Percentiles rank a stretch among this genome's conserved stretches.
Evolutionary conservation across 192 early-diverging fungal species (phyloP).

Genomic region (Haplosporangium gracile): DNA sequence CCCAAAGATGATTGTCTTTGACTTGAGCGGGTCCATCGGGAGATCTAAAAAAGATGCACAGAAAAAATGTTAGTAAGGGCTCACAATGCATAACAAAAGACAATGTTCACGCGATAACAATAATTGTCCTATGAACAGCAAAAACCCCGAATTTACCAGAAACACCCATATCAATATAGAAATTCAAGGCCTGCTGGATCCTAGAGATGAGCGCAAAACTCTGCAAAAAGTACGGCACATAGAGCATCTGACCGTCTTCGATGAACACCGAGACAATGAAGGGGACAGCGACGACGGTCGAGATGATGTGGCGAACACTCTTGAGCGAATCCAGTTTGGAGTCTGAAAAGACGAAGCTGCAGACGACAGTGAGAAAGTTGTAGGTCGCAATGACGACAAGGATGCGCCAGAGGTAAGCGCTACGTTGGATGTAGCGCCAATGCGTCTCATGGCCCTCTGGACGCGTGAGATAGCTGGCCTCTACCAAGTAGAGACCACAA

Average conservation of each 20-base stretch:
- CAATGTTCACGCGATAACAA: too few species aligned
- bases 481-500: slow-evolving; percentile 37
- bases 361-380: slow-evolving; percentile 38
- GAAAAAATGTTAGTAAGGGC: neutral
- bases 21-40: slow-evolving; percentile 63
- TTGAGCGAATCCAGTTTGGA: slow-evolving; percentile 30
- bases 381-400: slow-evolving; percentile 41
- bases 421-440: slow-evolving; percentile 43
- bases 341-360: slow-evolving; percentile 43
- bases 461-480: slow-evolving; percentile 46
- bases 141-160: slow-evolving; percentile 48
- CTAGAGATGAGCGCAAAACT: slow-evolving; percentile 66
- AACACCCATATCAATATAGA: slow-evolving; percentile 64
- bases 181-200: slow-evolving; percentile 68
- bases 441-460: slow-evolving; percentile 30
- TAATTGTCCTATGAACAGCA: neutral
- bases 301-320: slow-evolving; percentile 38
- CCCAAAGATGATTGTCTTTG: slow-evolving; percentile 67
- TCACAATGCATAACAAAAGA: neutral
- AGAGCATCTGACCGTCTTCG: slow-evolving; percentile 61
- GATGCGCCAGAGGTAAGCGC: slow-evolving; percentile 27
- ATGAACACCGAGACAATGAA: slow-evolving; percentile 66
- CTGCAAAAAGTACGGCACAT: slow-evolving; percentile 76
- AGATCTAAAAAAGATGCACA: slow-evolving; percentile 45
- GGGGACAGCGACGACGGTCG: slow-evolving; percentile 62